Percentiles rank a stretch among this genome's conserved stretches.
These are phyloP conservation scores for Trichoderma pleuroti DNA, from an alignment of 2,329 filamentous ascomycete species.

Conservation along the genomic window DNA sequence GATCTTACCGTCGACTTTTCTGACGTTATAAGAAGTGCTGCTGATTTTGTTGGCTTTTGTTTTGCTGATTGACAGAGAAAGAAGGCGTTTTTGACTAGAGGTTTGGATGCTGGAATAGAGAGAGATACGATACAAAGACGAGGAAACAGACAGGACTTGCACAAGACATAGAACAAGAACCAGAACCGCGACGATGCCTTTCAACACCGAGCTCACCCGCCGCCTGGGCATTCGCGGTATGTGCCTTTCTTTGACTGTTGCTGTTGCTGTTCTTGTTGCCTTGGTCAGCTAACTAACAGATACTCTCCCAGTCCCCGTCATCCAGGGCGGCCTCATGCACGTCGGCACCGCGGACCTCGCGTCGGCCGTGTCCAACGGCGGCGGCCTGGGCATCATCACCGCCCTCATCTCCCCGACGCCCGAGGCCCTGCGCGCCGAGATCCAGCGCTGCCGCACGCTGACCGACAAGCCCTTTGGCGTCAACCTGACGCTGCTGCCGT, in stretches of 20 bases:
- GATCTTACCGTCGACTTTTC: not conserved
- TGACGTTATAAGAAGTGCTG: not conserved
- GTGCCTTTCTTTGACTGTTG: conserved; percentile 14
- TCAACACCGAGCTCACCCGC: conserved; percentile 56
- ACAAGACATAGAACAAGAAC: not conserved
- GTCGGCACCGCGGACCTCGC: conserved; percentile 78
- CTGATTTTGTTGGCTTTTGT: not conserved
- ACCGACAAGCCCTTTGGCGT: conserved; percentile 81
- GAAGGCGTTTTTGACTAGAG: not conserved
- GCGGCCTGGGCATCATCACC: conserved; percentile 77
- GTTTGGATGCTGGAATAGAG: not conserved
- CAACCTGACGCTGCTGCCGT: conserved; percentile 90
- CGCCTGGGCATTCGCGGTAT: conserved; percentile 53
- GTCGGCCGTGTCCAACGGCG: conserved; percentile 74
- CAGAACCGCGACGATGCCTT: conserved; percentile 43
- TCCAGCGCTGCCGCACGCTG: conserved; percentile 77
- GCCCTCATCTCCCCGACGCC: conserved; percentile 90
- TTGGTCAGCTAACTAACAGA: not conserved
- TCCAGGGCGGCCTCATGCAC: conserved; percentile 87
- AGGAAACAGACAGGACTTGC: not conserved
- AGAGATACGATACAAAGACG: not conserved
- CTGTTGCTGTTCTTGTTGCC: no score
- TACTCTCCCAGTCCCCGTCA: conserved; percentile 62
- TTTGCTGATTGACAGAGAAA: not conserved
- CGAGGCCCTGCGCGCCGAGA: conserved; percentile 89